phyloP scores from a whole-genome alignment of 257 asterid species.

The Solanum peruvianum region DNA sequence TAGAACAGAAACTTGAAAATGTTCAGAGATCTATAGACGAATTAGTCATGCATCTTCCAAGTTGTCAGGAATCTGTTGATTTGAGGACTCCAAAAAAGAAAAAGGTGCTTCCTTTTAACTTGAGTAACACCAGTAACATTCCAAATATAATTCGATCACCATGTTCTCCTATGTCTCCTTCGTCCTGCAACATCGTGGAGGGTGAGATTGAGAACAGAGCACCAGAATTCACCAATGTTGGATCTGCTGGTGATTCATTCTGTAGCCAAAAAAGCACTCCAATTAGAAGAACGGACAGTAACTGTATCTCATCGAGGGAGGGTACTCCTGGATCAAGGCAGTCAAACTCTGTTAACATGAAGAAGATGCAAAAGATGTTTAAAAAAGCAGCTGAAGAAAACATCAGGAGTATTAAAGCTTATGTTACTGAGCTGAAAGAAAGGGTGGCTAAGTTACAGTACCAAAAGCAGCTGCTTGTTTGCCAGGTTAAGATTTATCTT shows the following conservation, averaged over 20 bases:
- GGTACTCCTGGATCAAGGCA: constrained; percentile 36
- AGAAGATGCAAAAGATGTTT: constrained; percentile 85
- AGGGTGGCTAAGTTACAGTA: constrained; percentile 93
- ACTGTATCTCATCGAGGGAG: constrained; percentile 28
- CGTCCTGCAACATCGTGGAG: constrained; percentile 37
- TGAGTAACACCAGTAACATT: constrained; percentile 71
- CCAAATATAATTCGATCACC: constrained; percentile 70
- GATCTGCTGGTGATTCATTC: constrained; percentile 10
- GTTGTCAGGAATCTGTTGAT: constrained; percentile 44
- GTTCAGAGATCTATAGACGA: constrained; percentile 79
- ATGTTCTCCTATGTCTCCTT: constrained; percentile 47
- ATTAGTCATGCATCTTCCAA: constrained; percentile 45
- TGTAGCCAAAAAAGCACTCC: constrained; percentile 22
- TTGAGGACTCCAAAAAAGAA: constrained; percentile 44
- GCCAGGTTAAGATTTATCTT: constrained; percentile 48
- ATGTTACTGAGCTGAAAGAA: constrained; percentile 87
- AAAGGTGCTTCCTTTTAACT: constrained; percentile 52
- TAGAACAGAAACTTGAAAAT: constrained; percentile 77
- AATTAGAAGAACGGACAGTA: constrained; percentile 18
- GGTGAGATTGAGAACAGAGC: constrained; percentile 58
- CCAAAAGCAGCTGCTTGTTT: constrained; percentile 93
- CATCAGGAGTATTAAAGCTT: constrained; percentile 73
- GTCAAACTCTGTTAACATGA: constrained; percentile 58
- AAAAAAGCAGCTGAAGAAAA: constrained; percentile 90
- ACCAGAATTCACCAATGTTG: constrained; percentile 31